Conservation (phyloP, 768 basidiomycete genomes). For the Gautieria morchelliformis region DNA sequence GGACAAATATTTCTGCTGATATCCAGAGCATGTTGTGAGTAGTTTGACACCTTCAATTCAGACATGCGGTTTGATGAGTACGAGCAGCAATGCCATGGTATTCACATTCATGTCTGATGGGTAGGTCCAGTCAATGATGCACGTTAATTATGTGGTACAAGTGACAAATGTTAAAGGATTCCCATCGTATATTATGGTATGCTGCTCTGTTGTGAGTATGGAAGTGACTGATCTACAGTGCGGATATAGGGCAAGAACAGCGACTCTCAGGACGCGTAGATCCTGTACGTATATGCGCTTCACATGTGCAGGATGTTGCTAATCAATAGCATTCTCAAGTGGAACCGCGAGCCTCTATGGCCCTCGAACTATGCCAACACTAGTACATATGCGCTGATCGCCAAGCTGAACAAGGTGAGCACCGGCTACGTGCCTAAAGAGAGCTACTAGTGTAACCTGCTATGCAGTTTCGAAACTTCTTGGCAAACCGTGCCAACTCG, state of each 20-base stretch:
- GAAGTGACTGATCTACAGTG: neutral
- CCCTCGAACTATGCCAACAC: slow-evolving; percentile 54
- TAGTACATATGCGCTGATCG: slow-evolving; percentile 45
- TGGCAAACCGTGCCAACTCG: slow-evolving; percentile 33
- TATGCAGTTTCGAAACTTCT: slow-evolving; percentile 53
- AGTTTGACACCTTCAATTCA: neutral
- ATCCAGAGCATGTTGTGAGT: slow-evolving; percentile 59
- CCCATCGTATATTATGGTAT: slow-evolving; percentile 66
- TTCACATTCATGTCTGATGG: slow-evolving; percentile 72
- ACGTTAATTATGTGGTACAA: neutral
- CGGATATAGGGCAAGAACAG: slow-evolving; percentile 50
- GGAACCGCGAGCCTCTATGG: slow-evolving; percentile 74
- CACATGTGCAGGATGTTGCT: neutral
- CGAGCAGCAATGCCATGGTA: slow-evolving; percentile 58
- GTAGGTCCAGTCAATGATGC: slow-evolving; percentile 11
- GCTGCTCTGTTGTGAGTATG: neutral
- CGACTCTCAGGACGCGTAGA: slow-evolving; percentile 52
- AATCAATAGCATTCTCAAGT: slow-evolving; percentile 25
- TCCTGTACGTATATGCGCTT: slow-evolving; percentile 36
- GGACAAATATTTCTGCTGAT: slow-evolving; percentile 64
- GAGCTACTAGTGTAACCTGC: neutral
- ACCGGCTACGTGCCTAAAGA: neutral
- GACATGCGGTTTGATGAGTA: neutral
- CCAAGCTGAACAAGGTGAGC: slow-evolving; percentile 48
- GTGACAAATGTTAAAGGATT: slow-evolving; percentile 28